Base-by-base conservation (phyloP, 208 protist genomes). In the Acanthamoeba lenticulata region DNA sequence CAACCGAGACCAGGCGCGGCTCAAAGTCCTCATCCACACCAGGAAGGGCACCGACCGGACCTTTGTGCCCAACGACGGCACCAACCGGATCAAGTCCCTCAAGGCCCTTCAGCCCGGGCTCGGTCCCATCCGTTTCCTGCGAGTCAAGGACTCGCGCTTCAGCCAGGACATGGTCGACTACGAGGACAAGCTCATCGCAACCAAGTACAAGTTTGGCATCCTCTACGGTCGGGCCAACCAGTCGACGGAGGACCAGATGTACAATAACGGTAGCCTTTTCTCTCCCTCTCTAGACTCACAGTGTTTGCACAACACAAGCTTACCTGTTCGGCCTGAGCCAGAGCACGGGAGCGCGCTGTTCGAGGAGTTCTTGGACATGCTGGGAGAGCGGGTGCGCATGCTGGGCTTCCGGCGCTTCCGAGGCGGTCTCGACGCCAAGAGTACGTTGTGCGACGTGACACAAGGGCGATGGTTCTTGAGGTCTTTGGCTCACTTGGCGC, bases 21-120 rank as follows among this genome's bases (percentile, higher is more conserved):
- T 91, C 85, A 91, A 91, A 29, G 85, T 91, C 47, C 85, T 91
- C 85, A 91, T 91, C 5, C 85, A 69, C 36, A 91, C 44, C 2
- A 91, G 36, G 9, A 91, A 91, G 83, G 77, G 85, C 44, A 91
- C 85, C 7, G 85, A 91, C 24, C 47, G 85, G 13, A 91, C 85
- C 34, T 52, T 69, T 15, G 67, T 91, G n/a, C 32, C 47, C 40
- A 91, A 91, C 34, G 85, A 91, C 34, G 52, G 57, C 1, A 24
- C 21, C 17, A 69, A 60, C 44, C 27, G 32, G 29, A 42, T 91
- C 44, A 91, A 91, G 85, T 24, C 85, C 13, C 55, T 91, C n/a
- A 91, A 91, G 32, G 36, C 34, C 17, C 38, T 47, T 69, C 85
- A 91, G 40, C 85, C 85, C 32, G 36, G 27, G 24, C 57, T 91